Base-by-base conservation (phyloP, 106 monocot species). In the Posidonia australis region DNA sequence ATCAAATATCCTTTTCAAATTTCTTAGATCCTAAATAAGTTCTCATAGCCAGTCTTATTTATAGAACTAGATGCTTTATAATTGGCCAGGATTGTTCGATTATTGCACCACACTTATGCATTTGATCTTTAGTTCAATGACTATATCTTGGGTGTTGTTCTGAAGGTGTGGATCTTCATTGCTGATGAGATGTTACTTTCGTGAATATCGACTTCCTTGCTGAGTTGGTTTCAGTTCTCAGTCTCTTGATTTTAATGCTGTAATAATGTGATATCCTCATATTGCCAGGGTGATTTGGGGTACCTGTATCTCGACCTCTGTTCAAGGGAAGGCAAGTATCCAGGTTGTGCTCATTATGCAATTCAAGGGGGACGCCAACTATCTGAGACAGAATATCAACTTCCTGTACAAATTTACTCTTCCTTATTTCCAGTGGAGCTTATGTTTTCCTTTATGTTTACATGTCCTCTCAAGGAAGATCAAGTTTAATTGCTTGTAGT, bases 271-370 rank as follows among this genome's bases (percentile, higher is more conserved):
- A 55, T 55, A 2, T 4, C 24, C 20, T 46, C 5, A 46, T 47
- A 48, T 62, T 67, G 45, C 44, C 59, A 92, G 92, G 92, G 93
- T 46, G 80, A 86, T 77, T 71, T 94, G 62, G 93, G 93, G 13
- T 84, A 76, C 63, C 31, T 94, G 28, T 94, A 89, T 72, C 84
- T 96, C 70, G 94, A 96, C 77, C 82, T 96, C 66, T 90, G 90
- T 73, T 71, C 86, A 22, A 84, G 94, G 64, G 68, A 77, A 60
- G 84, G 76, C 14, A 96, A 96, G 46, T 87, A 82, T 73, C 94
- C 90, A 36, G 84, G 90, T 21, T 96, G 94, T 77, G 94, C 94
- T 54, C 94, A 96, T 80, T 96, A 90, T 87, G 79, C 90, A 19
- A 76, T 96, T 66, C 77, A 76, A 80, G 94, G 94, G 17, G 94